Base-by-base conservation (phyloP, 345 rosid species). In the Adansonia digitata region DNA sequence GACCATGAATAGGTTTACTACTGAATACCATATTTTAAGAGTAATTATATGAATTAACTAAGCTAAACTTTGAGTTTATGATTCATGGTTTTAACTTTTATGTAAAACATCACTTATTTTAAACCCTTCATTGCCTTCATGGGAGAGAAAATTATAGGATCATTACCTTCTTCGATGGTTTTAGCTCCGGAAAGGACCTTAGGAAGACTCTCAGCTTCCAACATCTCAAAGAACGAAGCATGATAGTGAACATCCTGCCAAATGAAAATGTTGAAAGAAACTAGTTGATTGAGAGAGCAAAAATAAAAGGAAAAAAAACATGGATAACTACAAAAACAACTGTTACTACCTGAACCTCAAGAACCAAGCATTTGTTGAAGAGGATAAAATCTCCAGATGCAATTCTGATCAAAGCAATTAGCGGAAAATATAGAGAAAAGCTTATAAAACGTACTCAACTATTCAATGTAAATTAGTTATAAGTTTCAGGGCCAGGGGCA, bases 171-270 rank as follows among this genome's bases (percentile, higher is more conserved):
- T 72, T 88, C 88, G 46, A 86, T 77, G 74, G 83, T 84, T 81
- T 86, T 75, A 55, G 82, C 82, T 51, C 92, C 92, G 7, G 97
- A 93, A 77, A 94, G 93, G 77, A 90, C 86, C 77, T 85, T 75
- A 34, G 77, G 48, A 75, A 89, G 92, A 76, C 81, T 62, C 74
- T 94, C 93, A 34, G 70, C 81, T 81, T 79, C 82, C 81, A 94
- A 77, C 94, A 90, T 91, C 75, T 90, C 88, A 0, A 42, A 79
- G 81, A 90, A 92, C 42, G 94, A 90, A 74, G 75, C 73, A 87
- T 90, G 90, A 13, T 39, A 77, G 49, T 4, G 79, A 75, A 86
- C 83, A 48, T 77, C 92, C 97, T 89, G 86, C 74, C 71, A 57
- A 56, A 66, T 17, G 57, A 79, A 78, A 12, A n/a, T 42, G 51